Conservation (phyloP, 768 basidiomycete genomes). For the Boletus huronensis region DNA sequence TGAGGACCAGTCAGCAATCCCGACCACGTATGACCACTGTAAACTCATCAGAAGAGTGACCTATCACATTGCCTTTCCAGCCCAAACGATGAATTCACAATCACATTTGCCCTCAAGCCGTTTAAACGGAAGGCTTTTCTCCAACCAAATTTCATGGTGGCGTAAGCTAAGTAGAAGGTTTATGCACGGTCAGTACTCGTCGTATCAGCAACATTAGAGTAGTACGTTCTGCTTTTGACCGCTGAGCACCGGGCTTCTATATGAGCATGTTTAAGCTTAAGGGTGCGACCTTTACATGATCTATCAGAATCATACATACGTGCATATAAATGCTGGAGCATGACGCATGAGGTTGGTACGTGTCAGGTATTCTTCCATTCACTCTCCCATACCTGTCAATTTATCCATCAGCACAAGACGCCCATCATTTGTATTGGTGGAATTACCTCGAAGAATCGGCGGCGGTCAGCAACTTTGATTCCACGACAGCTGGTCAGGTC, state of each 20-base stretch:
- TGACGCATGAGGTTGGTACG: background rate
- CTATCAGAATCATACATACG: background rate
- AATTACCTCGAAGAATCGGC: conserved; percentile 61
- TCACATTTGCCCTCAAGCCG: background rate
- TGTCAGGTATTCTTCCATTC: conserved; percentile 10
- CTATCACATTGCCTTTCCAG: background rate
- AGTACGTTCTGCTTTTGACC: background rate
- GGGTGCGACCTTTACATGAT: too few species aligned
- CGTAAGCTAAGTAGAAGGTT: background rate
- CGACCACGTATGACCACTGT: too few species aligned
- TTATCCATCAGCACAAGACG: background rate
- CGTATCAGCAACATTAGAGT: background rate
- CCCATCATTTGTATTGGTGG: conserved; percentile 5
- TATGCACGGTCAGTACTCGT: too few species aligned
- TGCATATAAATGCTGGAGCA: background rate
- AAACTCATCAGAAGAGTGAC: too few species aligned
- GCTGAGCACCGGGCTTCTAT: background rate
- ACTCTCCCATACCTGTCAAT: conserved; percentile 25
- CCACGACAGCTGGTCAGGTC: conserved; percentile 69
- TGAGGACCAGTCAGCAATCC: too few species aligned
- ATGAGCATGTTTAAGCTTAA: background rate
- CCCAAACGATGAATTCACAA: background rate
- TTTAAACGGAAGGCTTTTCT: background rate
- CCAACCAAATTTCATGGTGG: background rate
- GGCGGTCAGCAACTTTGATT: conserved; percentile 52